Conservation (phyloP, 179 eudicot species). For the Beta corolliflora region DNA sequence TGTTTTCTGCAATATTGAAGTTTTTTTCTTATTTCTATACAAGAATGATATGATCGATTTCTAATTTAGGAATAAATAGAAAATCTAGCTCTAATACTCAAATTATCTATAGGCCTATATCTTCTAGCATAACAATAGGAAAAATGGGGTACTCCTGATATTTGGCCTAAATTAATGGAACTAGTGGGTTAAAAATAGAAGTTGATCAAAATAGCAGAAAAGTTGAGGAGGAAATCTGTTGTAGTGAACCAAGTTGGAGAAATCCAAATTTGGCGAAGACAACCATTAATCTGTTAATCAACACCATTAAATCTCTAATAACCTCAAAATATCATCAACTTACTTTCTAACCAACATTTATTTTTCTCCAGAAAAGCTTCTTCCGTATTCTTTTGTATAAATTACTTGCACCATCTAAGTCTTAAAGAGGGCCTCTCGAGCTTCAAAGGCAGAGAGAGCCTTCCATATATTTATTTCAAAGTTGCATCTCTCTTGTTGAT, state of each 20-base stretch:
- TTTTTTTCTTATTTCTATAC: too few species aligned
- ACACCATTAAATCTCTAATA: conserved; percentile 13
- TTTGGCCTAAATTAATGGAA: not conserved
- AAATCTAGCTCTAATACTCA: conserved; percentile 2
- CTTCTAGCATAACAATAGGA: not conserved
- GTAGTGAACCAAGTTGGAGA: not conserved
- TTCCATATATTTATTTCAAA: conserved; percentile 15
- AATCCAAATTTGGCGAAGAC: conserved; percentile 25
- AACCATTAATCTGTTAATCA: conserved; percentile 10
- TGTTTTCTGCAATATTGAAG: too few species aligned
- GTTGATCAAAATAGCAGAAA: conserved; percentile 27
- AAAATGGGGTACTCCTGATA: not conserved
- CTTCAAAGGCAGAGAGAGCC: conserved; percentile 40
- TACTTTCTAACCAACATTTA: conserved; percentile 8
- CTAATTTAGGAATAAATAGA: not conserved
- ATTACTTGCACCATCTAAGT: not conserved
- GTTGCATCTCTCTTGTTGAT: not conserved
- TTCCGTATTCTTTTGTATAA: not conserved
- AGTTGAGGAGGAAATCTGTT: conserved; percentile 10
- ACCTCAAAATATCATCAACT: conserved; percentile 20
- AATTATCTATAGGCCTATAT: not conserved
- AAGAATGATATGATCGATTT: not conserved
- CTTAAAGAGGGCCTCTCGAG: conserved; percentile 34
- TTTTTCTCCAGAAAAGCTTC: not conserved
- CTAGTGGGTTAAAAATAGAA: not conserved